Evolutionary conservation across 192 early-diverging fungal species (phyloP), one percentile per base, ranked within the genome.

Genomic region (Coemansia sp.): DNA sequence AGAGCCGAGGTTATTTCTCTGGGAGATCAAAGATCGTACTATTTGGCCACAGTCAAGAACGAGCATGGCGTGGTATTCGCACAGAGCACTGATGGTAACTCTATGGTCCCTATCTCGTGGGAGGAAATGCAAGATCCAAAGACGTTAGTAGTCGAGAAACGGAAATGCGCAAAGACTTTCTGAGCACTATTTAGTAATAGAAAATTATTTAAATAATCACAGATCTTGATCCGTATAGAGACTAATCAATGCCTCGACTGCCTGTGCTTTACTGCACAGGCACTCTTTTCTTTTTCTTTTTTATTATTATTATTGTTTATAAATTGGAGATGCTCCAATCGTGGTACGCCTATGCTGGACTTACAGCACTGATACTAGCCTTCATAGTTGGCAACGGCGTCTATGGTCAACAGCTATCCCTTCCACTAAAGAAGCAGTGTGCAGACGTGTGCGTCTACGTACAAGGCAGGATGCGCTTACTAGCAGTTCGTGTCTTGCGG

Each of bases 121-220:
- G 92, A 98, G 78, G 89, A 98, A 68, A 99, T 99, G 97, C 90
- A 97, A 60, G 97, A 96, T 74, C 92, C 97, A 18, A 93, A 92
- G 75, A 97, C 96, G 3, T 88, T 90, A 51, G 76, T 78, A 0
- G 85, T 95, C 31, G 97, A 98, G 68, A 89, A 88, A 68, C 86
- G 97, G 65, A 99, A 99, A 82, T 99, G 97, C 68, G 97, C 97
- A 18, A 99, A 97, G 79, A 92, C 95, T 1, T 85, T 89, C 46
- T 31, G 20, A 42, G 38, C 0, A 62, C 27, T 27, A 27, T 27
- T 27, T 27, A 27, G 27, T 27, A 27, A 1, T 27, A 27, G 27
- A 27, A 27, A 27, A 27, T 27, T 27, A 27, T 27, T 27, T 27
- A 27, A 27, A 27, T 27, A 54, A 54, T 54, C 51, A 29, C 22